Evolutionary conservation across 78 protist genomes (phyloP).

Genomic region (Dictyostelium brefeldianum): DNA sequence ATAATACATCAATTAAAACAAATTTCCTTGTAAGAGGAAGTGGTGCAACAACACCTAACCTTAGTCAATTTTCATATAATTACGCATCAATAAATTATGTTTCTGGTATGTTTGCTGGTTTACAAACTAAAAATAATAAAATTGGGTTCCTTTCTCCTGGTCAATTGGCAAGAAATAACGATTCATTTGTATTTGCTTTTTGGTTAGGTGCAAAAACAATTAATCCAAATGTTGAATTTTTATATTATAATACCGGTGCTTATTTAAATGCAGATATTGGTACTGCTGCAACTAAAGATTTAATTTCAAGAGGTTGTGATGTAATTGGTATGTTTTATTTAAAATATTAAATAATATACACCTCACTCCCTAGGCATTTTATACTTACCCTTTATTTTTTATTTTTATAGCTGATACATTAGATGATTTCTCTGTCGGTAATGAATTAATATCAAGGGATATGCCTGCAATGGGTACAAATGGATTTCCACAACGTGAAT

Average conservation of each 20-base stretch:
- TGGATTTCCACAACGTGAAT: slow-evolving; percentile 22
- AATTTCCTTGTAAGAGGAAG: slow-evolving; percentile 32
- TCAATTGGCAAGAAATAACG: not conserved
- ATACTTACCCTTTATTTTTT: too few relatives aligned
- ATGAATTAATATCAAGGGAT: not conserved
- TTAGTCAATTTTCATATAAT: not conserved
- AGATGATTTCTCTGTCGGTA: slow-evolving; percentile 32
- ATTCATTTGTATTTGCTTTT: slow-evolving; percentile 18
- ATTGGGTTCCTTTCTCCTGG: slow-evolving; percentile 35
- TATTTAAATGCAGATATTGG: slow-evolving; percentile 8
- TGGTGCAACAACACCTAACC: not conserved
- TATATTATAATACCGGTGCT: slow-evolving; percentile 5
- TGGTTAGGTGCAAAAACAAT: not conserved
- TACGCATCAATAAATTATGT: not conserved
- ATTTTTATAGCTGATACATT: not conserved
- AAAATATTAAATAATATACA: not conserved
- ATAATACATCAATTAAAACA: not conserved
- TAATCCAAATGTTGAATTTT: not conserved
- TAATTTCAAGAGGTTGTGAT: slow-evolving; percentile 26
- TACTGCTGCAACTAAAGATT: slow-evolving; percentile 7
- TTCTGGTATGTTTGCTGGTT: slow-evolving; percentile 28
- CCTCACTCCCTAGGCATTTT: too few relatives aligned
- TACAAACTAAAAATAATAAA: not conserved
- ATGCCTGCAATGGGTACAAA: slow-evolving; percentile 35
- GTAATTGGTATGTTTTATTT: slow-evolving; percentile 28